A percentile compares a stretch with the other conserved stretches of the same genome.
phyloP scores from a whole-genome alignment of 1,284 basidiomycete species.

The Trametes sp. region DNA sequence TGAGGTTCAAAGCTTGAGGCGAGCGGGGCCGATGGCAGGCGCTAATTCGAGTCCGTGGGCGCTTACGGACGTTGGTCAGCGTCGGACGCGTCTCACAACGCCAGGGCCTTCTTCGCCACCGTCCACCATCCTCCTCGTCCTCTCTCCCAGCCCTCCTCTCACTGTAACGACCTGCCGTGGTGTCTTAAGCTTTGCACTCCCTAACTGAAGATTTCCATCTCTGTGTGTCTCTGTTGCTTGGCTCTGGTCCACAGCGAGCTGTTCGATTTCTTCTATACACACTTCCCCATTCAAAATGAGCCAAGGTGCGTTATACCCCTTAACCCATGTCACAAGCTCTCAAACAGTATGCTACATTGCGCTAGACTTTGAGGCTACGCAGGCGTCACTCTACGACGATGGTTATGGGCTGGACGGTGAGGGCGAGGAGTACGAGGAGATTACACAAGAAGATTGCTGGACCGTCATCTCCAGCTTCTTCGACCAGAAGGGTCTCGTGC shows the following conservation, averaged over 20 bases:
- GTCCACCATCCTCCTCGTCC: conserved; percentile 16
- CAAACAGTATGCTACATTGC: not conserved
- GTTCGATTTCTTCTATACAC: not conserved
- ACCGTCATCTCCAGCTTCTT: conserved; percentile 97
- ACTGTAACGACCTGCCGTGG: not conserved
- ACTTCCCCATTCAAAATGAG: conserved; percentile 26
- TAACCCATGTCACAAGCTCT: not conserved
- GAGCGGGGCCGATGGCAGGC: too few species aligned
- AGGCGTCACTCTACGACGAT: conserved; percentile 67
- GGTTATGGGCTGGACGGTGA: conserved; percentile 66
- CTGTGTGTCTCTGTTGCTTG: not conserved
- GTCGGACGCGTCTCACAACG: conserved; percentile 20
- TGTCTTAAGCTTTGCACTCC: not conserved
- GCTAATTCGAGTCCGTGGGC: conserved; percentile 4
- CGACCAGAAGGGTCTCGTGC: conserved; percentile 95
- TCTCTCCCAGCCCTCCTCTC: not conserved
- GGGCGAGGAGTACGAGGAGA: conserved; percentile 75
- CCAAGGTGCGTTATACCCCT: conserved; percentile 25
- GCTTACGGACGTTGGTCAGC: conserved; percentile 28
- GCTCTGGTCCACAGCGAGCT: not conserved
- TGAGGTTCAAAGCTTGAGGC: too few species aligned
- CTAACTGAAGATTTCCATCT: not conserved
- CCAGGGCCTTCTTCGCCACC: conserved; percentile 17
- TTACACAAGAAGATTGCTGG: conserved; percentile 96
- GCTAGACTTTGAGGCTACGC: conserved; percentile 44